Conservation (phyloP, 352 stramenopile species). For the Achlya hypogyna region DNA sequence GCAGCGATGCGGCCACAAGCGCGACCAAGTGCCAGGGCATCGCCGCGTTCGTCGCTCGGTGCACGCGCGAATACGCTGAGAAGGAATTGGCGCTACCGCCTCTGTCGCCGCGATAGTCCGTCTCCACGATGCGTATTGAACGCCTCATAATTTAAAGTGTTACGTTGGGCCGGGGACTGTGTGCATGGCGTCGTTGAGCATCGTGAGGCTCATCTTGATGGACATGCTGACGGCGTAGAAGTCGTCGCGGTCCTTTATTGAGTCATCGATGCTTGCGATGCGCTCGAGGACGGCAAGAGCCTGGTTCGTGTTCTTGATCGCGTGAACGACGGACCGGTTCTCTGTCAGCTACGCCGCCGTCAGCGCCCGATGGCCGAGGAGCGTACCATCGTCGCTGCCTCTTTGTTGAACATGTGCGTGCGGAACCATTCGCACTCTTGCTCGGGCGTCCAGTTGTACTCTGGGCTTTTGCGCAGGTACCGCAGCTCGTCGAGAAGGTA, state of each 20-base stretch:
- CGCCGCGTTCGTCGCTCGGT: slow-evolving; percentile 8
- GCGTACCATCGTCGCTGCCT: slow-evolving; percentile 2
- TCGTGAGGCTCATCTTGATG: slow-evolving; percentile 2
- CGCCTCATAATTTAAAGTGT: too few relatives aligned
- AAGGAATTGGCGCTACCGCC: not conserved
- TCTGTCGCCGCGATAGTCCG: not conserved
- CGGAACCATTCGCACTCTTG: slow-evolving; percentile 17
- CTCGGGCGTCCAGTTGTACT: not conserved
- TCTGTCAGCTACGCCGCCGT: not conserved
- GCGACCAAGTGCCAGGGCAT: not conserved
- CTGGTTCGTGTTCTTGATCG: not conserved
- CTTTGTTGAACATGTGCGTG: slow-evolving; percentile 9
- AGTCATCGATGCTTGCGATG: not conserved
- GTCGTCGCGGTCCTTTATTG: slow-evolving; percentile 1
- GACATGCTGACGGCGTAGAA: slow-evolving; percentile 13
- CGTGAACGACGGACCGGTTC: not conserved
- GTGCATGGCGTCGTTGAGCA: slow-evolving; percentile 9
- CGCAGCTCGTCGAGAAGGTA: slow-evolving; percentile 14
- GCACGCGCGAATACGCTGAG: slow-evolving; percentile 6
- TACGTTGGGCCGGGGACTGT: not conserved
- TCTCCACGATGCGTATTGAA: too few relatives aligned
- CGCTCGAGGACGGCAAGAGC: not conserved
- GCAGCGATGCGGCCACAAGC: not conserved
- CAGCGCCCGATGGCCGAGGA: not conserved
- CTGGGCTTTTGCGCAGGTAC: not conserved